Conservation (phyloP, 805 yeast genomes). For the Sugiyamaella lignohabitans region DNA sequence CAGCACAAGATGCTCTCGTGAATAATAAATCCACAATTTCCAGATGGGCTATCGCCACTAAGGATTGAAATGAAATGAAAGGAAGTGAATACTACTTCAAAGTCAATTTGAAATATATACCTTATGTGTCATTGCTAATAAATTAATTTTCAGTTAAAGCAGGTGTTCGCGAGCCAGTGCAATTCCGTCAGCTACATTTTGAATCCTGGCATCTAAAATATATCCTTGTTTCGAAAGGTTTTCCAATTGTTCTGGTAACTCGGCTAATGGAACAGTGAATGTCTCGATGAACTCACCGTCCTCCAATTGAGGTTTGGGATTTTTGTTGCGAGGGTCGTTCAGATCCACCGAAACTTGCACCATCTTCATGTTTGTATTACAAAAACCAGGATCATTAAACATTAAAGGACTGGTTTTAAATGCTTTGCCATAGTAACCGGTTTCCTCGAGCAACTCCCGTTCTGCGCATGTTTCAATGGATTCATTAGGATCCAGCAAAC, state of each 20-base stretch:
- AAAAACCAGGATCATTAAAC: constrained; percentile 79
- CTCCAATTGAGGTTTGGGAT: constrained; percentile 73
- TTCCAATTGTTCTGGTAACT: constrained; percentile 49
- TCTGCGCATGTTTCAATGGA: constrained; percentile 71
- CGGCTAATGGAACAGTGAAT: constrained; percentile 55
- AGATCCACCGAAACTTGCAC: constrained; percentile 76
- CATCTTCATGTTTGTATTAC: constrained; percentile 78
- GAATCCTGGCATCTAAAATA: constrained; percentile 79
- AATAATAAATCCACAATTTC: too few species aligned
- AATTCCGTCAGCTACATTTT: constrained; percentile 79
- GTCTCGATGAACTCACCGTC: constrained; percentile 90
- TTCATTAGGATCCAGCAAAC: constrained; percentile 82
- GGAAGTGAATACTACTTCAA: too few species aligned
- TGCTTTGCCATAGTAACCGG: constrained; percentile 77
- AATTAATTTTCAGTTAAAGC: too few species aligned
- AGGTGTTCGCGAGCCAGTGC: constrained; percentile 39
- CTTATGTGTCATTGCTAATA: too few species aligned
- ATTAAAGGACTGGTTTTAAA: constrained; percentile 41
- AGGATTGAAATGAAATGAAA: too few species aligned
- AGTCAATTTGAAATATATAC: too few species aligned
- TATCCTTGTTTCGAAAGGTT: constrained; percentile 58
- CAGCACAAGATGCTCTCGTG: constrained; percentile 20
- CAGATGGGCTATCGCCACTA: too few species aligned
- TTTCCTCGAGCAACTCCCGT: constrained; percentile 85
- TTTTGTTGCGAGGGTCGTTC: constrained; percentile 52